Percentiles rank a stretch among this genome's conserved stretches.
phyloP scores from a whole-genome alignment of 2,329 filamentous ascomycete genomes.

The Pleurostoma richardsiae region DNA sequence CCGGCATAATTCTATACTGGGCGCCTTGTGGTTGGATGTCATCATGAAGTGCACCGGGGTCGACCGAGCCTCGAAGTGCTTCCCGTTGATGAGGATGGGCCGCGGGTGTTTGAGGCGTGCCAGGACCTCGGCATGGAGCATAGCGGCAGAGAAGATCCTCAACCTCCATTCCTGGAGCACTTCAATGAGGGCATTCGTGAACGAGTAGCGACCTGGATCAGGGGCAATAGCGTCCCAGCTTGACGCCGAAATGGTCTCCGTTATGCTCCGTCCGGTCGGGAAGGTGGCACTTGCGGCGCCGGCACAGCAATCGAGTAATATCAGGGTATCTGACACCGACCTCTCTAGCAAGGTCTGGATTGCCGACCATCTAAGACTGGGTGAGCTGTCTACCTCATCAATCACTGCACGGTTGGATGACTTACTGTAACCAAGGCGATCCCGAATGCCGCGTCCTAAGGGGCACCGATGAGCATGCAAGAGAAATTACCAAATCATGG shows the following conservation, averaged over 20 bases:
- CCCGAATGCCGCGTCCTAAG: conserved; percentile 41
- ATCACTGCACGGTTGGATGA: not conserved
- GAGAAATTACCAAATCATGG: too few relatives aligned
- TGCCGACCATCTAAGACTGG: conserved; percentile 44
- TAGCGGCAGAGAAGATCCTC: conserved; percentile 52
- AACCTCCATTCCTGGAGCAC: conserved; percentile 52
- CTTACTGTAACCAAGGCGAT: conserved; percentile 52
- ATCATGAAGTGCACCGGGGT: conserved; percentile 61
- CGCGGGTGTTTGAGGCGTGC: conserved; percentile 56
- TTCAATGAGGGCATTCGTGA: conserved; percentile 54
- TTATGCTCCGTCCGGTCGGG: conserved; percentile 52
- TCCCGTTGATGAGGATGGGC: conserved; percentile 52
- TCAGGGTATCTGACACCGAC: conserved; percentile 51
- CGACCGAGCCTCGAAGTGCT: conserved; percentile 51
- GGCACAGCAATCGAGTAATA: conserved; percentile 55
- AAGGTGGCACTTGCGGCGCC: conserved; percentile 56
- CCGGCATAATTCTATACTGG: conserved; percentile 50
- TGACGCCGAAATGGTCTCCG: conserved; percentile 57
- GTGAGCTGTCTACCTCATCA: not conserved
- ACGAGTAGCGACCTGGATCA: conserved; percentile 54
- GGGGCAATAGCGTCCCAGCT: conserved; percentile 59
- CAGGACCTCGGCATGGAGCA: conserved; percentile 56
- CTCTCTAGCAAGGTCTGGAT: conserved; percentile 55
- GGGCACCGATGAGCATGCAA: not conserved
- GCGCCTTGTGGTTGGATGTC: conserved; percentile 54